These are phyloP conservation scores for Moricandia moricandioides DNA, from an alignment of 345 rosid species.

Conservation along the genomic window DNA sequence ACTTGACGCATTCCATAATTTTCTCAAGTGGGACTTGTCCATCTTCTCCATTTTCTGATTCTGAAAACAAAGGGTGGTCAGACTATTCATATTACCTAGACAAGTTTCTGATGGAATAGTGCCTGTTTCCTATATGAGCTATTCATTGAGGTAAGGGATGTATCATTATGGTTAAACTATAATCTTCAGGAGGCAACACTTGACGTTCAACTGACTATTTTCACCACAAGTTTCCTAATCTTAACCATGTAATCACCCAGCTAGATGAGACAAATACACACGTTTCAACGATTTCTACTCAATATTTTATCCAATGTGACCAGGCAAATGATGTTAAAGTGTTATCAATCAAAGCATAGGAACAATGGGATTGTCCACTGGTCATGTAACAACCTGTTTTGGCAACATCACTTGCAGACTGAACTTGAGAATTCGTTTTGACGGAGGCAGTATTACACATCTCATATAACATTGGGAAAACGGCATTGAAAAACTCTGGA, in stretches of 20 bases:
- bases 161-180: background rate
- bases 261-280: background rate
- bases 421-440: constrained; percentile 41
- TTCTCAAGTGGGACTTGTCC: constrained; percentile 61
- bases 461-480: constrained; percentile 68
- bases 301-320: constrained; percentile 6
- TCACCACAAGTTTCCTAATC: constrained; percentile 6
- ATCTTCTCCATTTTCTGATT: constrained; percentile 49
- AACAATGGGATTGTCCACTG: background rate
- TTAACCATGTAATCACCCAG: constrained; percentile 11
- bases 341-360: background rate
- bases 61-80: constrained; percentile 43
- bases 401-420: constrained; percentile 44
- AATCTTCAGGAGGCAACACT: background rate
- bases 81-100: constrained; percentile 9
- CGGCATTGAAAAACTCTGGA: constrained; percentile 67
- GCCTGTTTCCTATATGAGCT: constrained; percentile 7
- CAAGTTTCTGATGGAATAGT: background rate
- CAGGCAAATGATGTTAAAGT: constrained; percentile 9
- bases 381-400: constrained; percentile 56
- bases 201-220: background rate
- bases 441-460: constrained; percentile 58
- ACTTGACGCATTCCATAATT: constrained; percentile 58
- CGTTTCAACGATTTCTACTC: background rate
- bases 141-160: background rate